Conservation (phyloP, 345 rosid species). For the Boechera divaricarpa region DNA sequence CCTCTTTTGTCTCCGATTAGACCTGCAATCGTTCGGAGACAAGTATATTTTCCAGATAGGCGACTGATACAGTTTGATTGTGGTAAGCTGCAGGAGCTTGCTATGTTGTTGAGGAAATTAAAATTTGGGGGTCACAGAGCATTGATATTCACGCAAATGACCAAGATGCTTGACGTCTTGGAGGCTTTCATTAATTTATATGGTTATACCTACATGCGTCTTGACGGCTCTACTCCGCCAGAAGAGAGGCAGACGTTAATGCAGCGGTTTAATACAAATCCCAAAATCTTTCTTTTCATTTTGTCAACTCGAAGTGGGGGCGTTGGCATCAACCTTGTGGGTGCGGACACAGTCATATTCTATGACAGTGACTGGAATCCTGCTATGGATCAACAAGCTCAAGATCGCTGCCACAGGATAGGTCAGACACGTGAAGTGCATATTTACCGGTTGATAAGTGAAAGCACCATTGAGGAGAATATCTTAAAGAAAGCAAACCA, state of each 20-base stretch:
- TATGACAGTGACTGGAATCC: constrained; percentile 99
- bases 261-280: constrained; percentile 99
- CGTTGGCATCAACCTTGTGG: constrained; percentile 97
- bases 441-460: constrained; percentile 95
- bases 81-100: constrained; percentile 99
- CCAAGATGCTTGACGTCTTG: constrained; percentile 98
- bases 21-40: constrained; percentile 96
- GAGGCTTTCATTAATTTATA: constrained; percentile 96
- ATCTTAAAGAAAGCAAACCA: constrained; percentile 98
- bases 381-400: constrained; percentile 99
- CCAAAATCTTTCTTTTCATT: constrained; percentile 94
- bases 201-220: constrained; percentile 98
- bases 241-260: constrained; percentile 99
- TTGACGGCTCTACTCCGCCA: constrained; percentile 99
- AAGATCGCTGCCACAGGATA: constrained; percentile 99
- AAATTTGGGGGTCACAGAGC: constrained; percentile 98
- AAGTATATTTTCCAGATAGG: constrained; percentile 96
- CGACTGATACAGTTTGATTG: constrained; percentile 99
- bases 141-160: constrained; percentile 98
- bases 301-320: constrained; percentile 99
- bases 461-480: constrained; percentile 98
- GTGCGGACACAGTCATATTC: constrained; percentile 99
- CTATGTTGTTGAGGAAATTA: constrained; percentile 79
- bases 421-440: constrained; percentile 99
- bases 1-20: constrained; percentile 87